These are phyloP conservation scores for Fagopyrum homotropicum DNA, from an alignment of 148 eudicot genomes.

Conservation along the genomic window DNA sequence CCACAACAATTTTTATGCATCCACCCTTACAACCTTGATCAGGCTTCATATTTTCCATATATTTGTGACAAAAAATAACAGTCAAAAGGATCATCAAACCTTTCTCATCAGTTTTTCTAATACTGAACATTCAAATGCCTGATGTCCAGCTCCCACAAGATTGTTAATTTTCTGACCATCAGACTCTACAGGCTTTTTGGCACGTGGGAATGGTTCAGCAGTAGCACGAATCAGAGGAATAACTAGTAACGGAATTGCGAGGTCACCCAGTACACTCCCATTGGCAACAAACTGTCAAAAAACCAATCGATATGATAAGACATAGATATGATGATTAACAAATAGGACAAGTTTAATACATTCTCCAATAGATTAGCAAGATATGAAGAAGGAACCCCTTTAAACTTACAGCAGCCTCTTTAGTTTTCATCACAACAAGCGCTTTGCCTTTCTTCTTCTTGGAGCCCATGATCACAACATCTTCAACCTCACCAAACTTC, in stretches of 20 bases:
- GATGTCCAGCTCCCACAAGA: constrained; percentile 60
- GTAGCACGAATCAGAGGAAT: constrained; percentile 50
- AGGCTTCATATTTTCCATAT: neutral
- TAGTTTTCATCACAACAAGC: constrained; percentile 51
- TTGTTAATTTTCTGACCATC: constrained; percentile 38
- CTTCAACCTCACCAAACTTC: constrained; percentile 59
- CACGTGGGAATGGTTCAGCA: constrained; percentile 30
- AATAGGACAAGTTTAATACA: constrained; percentile 8
- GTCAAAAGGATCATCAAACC: constrained; percentile 28
- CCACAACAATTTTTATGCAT: neutral
- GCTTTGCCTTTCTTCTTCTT: constrained; percentile 63
- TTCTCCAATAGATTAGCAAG: neutral
- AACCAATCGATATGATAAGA: neutral
- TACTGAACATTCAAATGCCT: constrained; percentile 61
- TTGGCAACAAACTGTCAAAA: constrained; percentile 47
- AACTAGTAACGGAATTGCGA: constrained; percentile 67
- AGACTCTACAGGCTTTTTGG: constrained; percentile 31
- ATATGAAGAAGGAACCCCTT: neutral
- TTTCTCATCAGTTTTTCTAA: constrained; percentile 49
- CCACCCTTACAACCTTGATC: neutral
- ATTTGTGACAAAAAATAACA: neutral
- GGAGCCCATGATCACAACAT: constrained; percentile 48
- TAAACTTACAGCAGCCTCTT: constrained; percentile 50
- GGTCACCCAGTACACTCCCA: constrained; percentile 51
- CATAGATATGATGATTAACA: neutral